Percentiles rank a stretch among this genome's conserved stretches.
Conservation (phyloP, 768 basidiomycete genomes). For the Pholiota conissans region DNA sequence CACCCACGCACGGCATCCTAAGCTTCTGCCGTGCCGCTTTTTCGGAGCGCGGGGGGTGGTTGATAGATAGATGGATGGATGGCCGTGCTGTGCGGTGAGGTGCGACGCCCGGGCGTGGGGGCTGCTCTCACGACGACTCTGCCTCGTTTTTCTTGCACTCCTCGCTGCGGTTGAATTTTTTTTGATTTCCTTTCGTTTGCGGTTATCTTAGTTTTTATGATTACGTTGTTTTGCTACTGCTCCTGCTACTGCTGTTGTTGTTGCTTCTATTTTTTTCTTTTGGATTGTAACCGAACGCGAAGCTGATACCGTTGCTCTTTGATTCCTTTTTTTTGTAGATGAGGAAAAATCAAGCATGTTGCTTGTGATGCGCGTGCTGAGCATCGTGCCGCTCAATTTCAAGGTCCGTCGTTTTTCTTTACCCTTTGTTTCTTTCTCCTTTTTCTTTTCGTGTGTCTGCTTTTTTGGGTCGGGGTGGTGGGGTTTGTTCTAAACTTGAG, state of each 20-base stretch:
- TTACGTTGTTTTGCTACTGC: too few species aligned
- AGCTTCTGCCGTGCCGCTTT: background rate
- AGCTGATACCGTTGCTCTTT: slow-evolving; percentile 1
- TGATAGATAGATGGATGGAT: too few species aligned
- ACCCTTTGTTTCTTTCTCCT: too few species aligned
- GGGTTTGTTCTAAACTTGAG: background rate
- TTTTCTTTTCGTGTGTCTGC: slow-evolving; percentile 6
- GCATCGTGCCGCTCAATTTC: slow-evolving; percentile 93
- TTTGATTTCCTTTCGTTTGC: too few species aligned
- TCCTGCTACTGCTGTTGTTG: too few species aligned
- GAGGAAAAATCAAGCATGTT: slow-evolving; percentile 95
- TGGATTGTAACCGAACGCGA: background rate
- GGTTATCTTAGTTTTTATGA: too few species aligned
- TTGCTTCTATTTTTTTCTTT: too few species aligned
- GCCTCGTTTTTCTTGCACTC: too few species aligned
- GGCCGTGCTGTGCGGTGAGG: background rate
- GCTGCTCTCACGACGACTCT: background rate
- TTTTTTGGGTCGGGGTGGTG: background rate
- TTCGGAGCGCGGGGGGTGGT: background rate
- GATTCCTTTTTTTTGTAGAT: too few species aligned
- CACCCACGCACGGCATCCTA: background rate
- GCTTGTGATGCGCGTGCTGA: slow-evolving; percentile 93
- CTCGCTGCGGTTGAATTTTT: too few species aligned
- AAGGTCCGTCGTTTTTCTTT: slow-evolving; percentile 76
- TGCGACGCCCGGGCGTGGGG: background rate